phyloP scores from a whole-genome alignment of 257 asterid genomes.

The Solanum commersonii region DNA sequence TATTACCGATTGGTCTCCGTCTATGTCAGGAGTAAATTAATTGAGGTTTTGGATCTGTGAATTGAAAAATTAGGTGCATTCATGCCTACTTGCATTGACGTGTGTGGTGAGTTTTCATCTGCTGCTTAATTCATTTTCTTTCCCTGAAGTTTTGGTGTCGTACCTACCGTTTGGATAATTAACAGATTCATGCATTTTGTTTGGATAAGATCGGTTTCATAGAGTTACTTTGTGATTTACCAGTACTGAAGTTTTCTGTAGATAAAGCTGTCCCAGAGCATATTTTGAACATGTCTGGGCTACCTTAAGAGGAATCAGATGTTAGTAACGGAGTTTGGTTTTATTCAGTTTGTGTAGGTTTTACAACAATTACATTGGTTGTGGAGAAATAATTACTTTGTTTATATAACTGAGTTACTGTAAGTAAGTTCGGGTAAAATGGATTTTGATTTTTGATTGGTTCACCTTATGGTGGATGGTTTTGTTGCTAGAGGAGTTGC shows the following conservation, averaged over 20 bases:
- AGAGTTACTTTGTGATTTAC: neutral
- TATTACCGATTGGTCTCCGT: slow-evolving; percentile 1
- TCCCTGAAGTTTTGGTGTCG: neutral
- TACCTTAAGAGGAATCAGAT: neutral
- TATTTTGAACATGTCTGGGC: neutral
- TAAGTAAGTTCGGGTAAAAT: neutral
- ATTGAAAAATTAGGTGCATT: slow-evolving; percentile 26
- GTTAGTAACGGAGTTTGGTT: neutral
- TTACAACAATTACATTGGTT: neutral
- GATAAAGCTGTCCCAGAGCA: neutral
- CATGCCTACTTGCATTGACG: slow-evolving; percentile 57
- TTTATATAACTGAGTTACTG: neutral
- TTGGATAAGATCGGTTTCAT: neutral
- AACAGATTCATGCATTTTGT: neutral
- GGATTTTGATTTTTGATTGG: neutral
- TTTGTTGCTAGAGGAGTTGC: neutral
- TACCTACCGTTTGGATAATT: neutral
- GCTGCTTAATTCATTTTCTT: neutral
- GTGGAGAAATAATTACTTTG: neutral
- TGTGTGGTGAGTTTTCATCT: slow-evolving; percentile 47
- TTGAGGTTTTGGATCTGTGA: slow-evolving; percentile 48
- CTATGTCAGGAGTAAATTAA: slow-evolving; percentile 16
- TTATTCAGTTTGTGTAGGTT: neutral
- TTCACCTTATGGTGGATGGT: neutral
- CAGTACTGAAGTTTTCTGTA: neutral